Conservation (phyloP, 805 yeast genomes). For the Cyberlindnera sargentensis region DNA sequence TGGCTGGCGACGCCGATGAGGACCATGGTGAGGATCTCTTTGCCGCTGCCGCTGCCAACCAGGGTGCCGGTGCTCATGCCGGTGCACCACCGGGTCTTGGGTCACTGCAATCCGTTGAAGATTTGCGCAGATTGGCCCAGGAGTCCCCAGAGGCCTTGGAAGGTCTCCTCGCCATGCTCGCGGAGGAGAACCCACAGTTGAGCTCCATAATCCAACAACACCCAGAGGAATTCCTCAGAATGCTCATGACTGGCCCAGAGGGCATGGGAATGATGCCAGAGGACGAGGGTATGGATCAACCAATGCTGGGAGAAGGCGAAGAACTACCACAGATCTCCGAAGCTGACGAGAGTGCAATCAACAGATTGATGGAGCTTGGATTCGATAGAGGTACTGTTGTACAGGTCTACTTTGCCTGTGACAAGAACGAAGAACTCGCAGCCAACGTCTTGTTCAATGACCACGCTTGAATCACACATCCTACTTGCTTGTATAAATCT, state of each 20-base stretch:
- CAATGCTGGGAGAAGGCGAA: constrained; percentile 25
- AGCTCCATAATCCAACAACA: constrained; percentile 73
- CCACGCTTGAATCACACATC: constrained; percentile 30
- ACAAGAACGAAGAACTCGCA: constrained; percentile 93
- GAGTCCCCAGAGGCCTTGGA: constrained; percentile 86
- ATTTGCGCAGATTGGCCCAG: constrained; percentile 70
- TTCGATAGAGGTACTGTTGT: constrained; percentile 82
- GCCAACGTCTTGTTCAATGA: constrained; percentile 82
- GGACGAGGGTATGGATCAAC: constrained; percentile 25
- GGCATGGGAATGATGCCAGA: constrained; percentile 26
- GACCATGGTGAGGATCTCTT: constrained; percentile 15
- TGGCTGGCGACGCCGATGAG: constrained; percentile 24
- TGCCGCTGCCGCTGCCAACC: constrained; percentile 22
- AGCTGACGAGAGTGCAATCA: constrained; percentile 86
- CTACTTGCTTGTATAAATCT: not conserved
- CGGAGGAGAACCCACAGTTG: constrained; percentile 76
- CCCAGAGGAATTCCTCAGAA: constrained; percentile 83
- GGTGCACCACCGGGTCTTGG: constrained; percentile 29
- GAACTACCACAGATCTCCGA: constrained; percentile 58
- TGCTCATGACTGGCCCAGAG: constrained; percentile 48
- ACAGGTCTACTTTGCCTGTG: constrained; percentile 96
- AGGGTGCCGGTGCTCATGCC: not conserved
- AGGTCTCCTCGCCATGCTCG: constrained; percentile 74
- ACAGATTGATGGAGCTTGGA: constrained; percentile 85
- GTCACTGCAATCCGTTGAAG: constrained; percentile 30